Percentiles rank a stretch among this genome's conserved stretches.
Evolutionary conservation across 768 basidiomycete genomes (phyloP).

Genomic region (Podaxis carcinomalis): DNA sequence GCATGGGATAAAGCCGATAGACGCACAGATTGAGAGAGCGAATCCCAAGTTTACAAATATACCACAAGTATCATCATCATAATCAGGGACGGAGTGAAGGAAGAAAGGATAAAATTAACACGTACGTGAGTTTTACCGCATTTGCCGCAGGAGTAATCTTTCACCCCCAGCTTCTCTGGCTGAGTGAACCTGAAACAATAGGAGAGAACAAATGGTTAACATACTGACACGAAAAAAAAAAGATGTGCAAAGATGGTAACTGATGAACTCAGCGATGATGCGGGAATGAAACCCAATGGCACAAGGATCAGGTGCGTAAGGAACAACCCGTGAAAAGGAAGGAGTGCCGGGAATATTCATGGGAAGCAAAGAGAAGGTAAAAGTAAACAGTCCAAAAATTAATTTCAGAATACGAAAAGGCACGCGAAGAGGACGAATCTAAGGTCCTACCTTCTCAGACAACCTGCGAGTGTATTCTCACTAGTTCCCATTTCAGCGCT

Average conservation of each 20-base stretch:
- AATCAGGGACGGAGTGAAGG: background rate
- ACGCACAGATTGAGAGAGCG: background rate
- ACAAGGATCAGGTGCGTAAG: background rate
- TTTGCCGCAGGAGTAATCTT: conserved; percentile 80
- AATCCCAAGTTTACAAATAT: background rate
- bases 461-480: conserved; percentile 70
- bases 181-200: conserved; percentile 64
- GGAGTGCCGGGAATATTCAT: background rate
- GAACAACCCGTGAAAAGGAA: background rate
- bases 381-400: background rate
- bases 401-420: too few relatives aligned
- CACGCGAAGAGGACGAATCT: conserved; percentile 2
- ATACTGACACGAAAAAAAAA: background rate
- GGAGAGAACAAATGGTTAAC: conserved; percentile 9
- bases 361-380: too few relatives aligned
- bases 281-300: background rate
- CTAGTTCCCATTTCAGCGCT: conserved; percentile 35
- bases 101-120: conserved; percentile 5
- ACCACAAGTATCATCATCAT: background rate
- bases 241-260: background rate
- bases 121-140: conserved; percentile 71
- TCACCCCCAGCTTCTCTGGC: conserved; percentile 76
- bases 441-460: conserved; percentile 59
- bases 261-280: background rate
- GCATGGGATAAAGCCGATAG: background rate